Percentiles rank a stretch among this genome's conserved stretches.
Conservation (phyloP, 805 yeast genomes). For the Candida khao-thaluensis region DNA sequence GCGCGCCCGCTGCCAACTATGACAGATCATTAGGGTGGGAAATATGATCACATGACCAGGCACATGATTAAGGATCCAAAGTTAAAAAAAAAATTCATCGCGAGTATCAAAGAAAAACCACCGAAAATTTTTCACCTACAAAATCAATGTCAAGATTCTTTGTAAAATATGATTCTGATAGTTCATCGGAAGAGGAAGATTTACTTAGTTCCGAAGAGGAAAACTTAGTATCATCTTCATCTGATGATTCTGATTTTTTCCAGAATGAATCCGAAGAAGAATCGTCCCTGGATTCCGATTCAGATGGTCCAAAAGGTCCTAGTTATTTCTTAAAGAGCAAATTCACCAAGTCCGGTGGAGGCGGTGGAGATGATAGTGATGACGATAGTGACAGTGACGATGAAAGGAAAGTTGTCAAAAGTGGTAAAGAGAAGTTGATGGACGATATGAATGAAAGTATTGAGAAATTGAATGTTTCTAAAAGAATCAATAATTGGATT, state of each 20-base stretch:
- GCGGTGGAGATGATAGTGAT: slow-evolving; percentile 30
- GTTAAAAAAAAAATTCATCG: too few relatives aligned
- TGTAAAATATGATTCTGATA: slow-evolving; percentile 58
- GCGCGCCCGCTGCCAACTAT: too few relatives aligned
- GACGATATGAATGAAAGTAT: slow-evolving; percentile 77
- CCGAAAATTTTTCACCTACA: too few relatives aligned
- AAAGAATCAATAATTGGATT: slow-evolving; percentile 76
- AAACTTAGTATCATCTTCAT: slow-evolving; percentile 47
- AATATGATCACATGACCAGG: too few relatives aligned
- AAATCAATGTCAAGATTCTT: slow-evolving; percentile 99
- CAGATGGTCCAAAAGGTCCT: slow-evolving; percentile 46
- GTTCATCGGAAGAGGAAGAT: slow-evolving; percentile 53
- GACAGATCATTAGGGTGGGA: too few relatives aligned
- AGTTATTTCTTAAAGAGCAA: slow-evolving; percentile 54
- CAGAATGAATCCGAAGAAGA: slow-evolving; percentile 33
- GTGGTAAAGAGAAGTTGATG: slow-evolving; percentile 87
- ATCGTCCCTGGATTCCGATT: slow-evolving; percentile 33
- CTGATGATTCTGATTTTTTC: slow-evolving; percentile 52
- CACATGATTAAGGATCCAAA: too few relatives aligned
- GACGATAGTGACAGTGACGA: slow-evolving; percentile 64
- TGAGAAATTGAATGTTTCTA: slow-evolving; percentile 66
- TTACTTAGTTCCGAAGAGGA: slow-evolving; percentile 54
- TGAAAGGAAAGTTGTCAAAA: slow-evolving; percentile 81
- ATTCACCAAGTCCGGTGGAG: slow-evolving; percentile 39
- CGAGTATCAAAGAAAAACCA: too few relatives aligned